Evolutionary conservation across 2,329 filamentous ascomycete genomes (phyloP).

Genomic region (Hypomyces perniciosus): DNA sequence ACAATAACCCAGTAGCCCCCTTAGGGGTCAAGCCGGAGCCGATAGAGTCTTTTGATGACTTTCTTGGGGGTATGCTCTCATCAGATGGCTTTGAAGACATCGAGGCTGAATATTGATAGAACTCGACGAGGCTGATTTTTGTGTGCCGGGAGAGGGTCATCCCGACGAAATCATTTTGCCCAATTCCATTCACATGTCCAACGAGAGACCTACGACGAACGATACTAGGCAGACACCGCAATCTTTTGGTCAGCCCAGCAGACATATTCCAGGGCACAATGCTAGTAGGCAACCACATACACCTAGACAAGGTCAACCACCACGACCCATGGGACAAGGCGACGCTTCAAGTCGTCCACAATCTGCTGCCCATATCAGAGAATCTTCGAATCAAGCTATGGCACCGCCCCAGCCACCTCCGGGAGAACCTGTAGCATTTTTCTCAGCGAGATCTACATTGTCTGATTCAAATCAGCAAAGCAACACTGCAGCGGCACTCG

Average conservation of each 20-base stretch:
- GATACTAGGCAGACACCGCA: constrained; percentile 18
- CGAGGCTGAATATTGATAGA: constrained; percentile 43
- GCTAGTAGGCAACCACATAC: constrained; percentile 26
- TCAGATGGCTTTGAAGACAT: constrained; percentile 32
- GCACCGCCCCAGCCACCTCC: constrained; percentile 27
- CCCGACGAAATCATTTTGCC: constrained; percentile 69
- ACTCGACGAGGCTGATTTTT: constrained; percentile 73
- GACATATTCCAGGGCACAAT: constrained; percentile 15
- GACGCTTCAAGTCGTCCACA: constrained; percentile 17
- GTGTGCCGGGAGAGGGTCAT: constrained; percentile 61
- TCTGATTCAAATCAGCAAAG: constrained; percentile 37
- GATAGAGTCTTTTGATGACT: constrained; percentile 45
- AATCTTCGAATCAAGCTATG: constrained; percentile 18
- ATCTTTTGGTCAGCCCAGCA: constrained; percentile 14
- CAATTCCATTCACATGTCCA: constrained; percentile 16
- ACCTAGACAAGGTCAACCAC: constrained; percentile 24
- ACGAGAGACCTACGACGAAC: constrained; percentile 18
- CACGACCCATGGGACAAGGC: constrained; percentile 18
- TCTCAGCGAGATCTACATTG: constrained; percentile 55
- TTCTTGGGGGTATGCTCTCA: constrained; percentile 42
- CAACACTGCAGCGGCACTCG: constrained; percentile 32
- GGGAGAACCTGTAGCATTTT: constrained; percentile 54
- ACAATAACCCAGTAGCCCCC: constrained; percentile 4
- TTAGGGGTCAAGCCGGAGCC: constrained; percentile 25
- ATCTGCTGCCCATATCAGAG: constrained; percentile 10